Base-by-base conservation (phyloP, 176 grass and related monocot species). In the Juncus inflexus region DNA sequence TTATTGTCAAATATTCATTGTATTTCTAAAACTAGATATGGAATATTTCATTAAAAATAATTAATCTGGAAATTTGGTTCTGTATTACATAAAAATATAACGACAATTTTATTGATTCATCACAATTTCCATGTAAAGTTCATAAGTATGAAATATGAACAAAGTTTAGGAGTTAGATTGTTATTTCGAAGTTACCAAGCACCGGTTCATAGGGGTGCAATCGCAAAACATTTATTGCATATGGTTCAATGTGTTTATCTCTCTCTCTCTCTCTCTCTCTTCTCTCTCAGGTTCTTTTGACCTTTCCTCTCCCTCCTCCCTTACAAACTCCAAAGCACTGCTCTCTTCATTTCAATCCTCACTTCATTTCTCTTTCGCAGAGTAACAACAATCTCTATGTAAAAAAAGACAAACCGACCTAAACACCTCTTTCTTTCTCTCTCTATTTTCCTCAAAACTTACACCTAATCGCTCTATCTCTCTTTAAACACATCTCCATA, bases 261-360 rank as follows among this genome's bases (percentile, higher is more conserved):
- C 19, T 28, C 19, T 28, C 19, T 28, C 14, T 52, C 64, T 37
- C 47, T 53, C 16, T 66, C 63, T 65, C 63, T 65, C 63, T 66
- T 62, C 16, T 39, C 10, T 50, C 42, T 71, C 58, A 39, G 49
- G 58, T 64, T 70, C 49, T 69, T 70, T 72, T 76, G 58, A 81
- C 73, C 60, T 74, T 61, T 74, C 38, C 75, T 74, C 38, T 72
- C 43, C 56, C 54, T n/a, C 53, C 49, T 50, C 41, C 4, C 67
- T 71, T 78, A 52, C 75, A 68, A 83, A 68, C 69, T 69, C 81
- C 81, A 78, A 83, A 50, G 68, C 75, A 74, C 45, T 68, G 9
- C 36, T 35, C 49, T 13, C 38, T 76, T 70, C 38, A 60, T 41
- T 49, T 60, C 56, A 53, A n/a, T 15, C 71, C 58, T 7, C 55